Evolutionary conservation across 1,139 yeast species (phyloP), one percentile per base, ranked within the genome.

Genomic region (Lodderomyces jiufengensis): DNA sequence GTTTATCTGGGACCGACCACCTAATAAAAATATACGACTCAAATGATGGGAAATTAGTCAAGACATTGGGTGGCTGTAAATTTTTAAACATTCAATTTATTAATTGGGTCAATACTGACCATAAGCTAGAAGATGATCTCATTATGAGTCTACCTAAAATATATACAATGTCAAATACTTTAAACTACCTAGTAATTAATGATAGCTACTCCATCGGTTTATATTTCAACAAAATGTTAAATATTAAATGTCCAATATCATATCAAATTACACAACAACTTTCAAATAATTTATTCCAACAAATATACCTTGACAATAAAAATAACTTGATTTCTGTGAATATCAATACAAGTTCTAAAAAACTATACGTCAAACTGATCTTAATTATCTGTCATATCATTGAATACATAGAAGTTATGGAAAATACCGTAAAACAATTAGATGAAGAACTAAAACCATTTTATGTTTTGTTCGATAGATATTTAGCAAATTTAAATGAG

Each of bases 1-100:
- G 73, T 20, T 56, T 75, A 11, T 52, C 71, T 1, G 77, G 78
- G 2, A 43, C 55, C 1, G 79, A 75, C 43, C 63, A 66, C 2
- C 48, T 59, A 10, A 66, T 71, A 32, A 67, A 72, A 43, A 55
- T 76, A 4, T 73, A 72, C 42, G 76, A 73, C 44, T 61, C 78
- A 6, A 72, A 74, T 46, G 67, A 61, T 25, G 81, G 81, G 0
- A 58, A 54, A 9, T 50, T 70, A 31, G 44, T 72, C 12, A 55
- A 58, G 29, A 48, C 41, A 14, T 45, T 59, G 25, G 38, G 42
- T 9, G 7, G n/a, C n/a, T n/a, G 7, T 18, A 15, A 23, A n/a
- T 54, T 54, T 18, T 38, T 41, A 9, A 40, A 48, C 21, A 50
- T 66, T 13, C 48, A 46, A 9, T 50, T 56, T 34, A 46, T 63